Evolutionary conservation across 2,329 filamentous ascomycete genomes (phyloP).

Genomic region (Calonectria pseudoreteaudii): DNA sequence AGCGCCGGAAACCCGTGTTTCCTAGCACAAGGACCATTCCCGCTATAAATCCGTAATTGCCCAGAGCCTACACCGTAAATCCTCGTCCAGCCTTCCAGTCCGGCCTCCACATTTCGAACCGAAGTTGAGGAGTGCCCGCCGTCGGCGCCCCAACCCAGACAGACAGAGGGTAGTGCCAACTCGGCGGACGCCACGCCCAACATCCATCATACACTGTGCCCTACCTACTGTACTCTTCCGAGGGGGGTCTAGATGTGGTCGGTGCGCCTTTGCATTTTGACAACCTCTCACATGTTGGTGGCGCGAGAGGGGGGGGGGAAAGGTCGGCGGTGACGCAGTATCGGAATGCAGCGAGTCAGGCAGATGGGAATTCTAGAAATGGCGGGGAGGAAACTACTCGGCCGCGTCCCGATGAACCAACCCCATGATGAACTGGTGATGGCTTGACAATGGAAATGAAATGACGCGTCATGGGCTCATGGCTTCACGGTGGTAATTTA

Average conservation of each 20-base stretch:
- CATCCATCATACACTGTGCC: not conserved
- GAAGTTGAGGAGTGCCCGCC: not conserved
- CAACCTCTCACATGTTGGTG: not conserved
- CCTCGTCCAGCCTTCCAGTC: not conserved
- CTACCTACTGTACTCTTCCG: no score
- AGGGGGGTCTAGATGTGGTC: not conserved
- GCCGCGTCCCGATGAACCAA: not conserved
- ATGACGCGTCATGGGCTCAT: not conserved
- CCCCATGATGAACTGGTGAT: not conserved
- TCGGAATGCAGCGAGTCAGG: not conserved
- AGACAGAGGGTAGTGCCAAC: not conserved
- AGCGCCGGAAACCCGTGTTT: not conserved
- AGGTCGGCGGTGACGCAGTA: not conserved
- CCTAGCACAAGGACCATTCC: not conserved
- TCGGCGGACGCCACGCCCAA: not conserved
- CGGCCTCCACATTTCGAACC: not conserved
- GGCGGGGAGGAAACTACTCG: not conserved
- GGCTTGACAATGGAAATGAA: not conserved
- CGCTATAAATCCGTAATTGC: not conserved
- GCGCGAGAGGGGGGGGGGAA: not conserved
- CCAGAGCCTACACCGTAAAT: not conserved
- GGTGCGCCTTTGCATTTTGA: not conserved
- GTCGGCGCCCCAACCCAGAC: no score
- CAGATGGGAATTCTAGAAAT: not conserved
- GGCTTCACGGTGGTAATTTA: not conserved